Conservation (phyloP, 2,329 filamentous ascomycete species). For the Trichoderma breve region DNA sequence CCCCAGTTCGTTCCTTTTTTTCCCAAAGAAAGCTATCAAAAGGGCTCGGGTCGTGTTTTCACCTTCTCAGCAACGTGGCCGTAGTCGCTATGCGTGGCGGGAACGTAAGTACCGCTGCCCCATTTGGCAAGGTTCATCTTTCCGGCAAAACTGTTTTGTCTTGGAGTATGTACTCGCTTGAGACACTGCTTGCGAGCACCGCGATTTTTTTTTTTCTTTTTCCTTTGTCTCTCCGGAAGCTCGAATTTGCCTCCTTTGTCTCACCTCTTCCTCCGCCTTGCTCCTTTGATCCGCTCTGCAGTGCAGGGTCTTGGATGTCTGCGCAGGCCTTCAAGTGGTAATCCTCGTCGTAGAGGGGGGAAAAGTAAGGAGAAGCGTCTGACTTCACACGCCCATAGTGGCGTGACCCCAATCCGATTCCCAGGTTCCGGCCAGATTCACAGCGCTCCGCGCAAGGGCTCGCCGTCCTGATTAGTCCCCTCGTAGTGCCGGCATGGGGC, state of each 20-base stretch:
- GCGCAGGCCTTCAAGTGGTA: not conserved
- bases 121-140: not conserved
- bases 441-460: constrained; percentile 13
- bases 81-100: not conserved
- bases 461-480: not conserved
- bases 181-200: not conserved
- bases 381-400: not conserved
- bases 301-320: not conserved
- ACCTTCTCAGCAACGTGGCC: not conserved
- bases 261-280: not conserved
- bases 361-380: constrained; percentile 15
- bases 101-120: not conserved
- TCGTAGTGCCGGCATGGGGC: constrained; percentile 27
- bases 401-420: constrained; percentile 27
- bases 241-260: not conserved
- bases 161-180: not conserved
- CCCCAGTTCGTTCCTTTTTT: not conserved
- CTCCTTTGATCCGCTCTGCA: not conserved
- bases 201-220: not conserved
- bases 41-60: not conserved
- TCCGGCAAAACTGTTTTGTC: not conserved
- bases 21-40: not conserved
- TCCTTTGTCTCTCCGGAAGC: not conserved
- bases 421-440: constrained; percentile 33
- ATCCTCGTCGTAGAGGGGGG: not conserved